Evolutionary conservation across 1,284 basidiomycete species (phyloP), one percentile per base, ranked within the genome.

Genomic region (Cutaneotrichosporon mucoides): DNA sequence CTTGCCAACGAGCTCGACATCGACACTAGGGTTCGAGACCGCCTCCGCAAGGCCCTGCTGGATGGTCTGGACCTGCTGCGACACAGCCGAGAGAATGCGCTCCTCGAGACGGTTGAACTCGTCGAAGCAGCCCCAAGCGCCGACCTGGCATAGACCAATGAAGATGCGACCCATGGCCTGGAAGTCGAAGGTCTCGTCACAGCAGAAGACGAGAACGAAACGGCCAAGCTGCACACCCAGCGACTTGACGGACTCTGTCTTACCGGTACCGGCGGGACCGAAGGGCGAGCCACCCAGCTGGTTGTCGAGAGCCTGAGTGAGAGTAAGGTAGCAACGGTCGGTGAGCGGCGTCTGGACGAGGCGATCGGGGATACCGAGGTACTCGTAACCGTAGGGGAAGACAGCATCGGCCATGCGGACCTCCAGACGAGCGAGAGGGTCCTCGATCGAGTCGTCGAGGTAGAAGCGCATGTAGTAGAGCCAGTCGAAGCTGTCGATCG

Each of bases 161-260:
- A 99, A 98, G 71, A 99, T 98, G 69, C 96, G 90, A 64, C 95
- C 95, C 96, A 99, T 99, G 2, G 96, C 96, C 74, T 98, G 93
- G 83, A 98, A 98, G 79, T 99, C 97, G 77, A 99, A 99, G 0
- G 92, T 97, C 78, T 99, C 95, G 79, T 99, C 96, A 73, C 96
- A 99, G 76, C 96, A 99, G 82, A 99, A 99, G 37, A 99, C 96
- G 51, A 99, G 82, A 15, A 99, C 96, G 72, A 99, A 98, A 49
- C 94, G 88, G 51, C 96, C 96, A 6, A 99, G 86, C 72, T 97
- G 94, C 1, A 97, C 92, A 57, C 96, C 96, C 34, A 99, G 87
- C 1, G 96, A 95, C 78, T 99, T 99, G 74, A 99, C 96, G 0
- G 95, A 99, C 79, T 99, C 96, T 0, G 96, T 99, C 82, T 99